Percentiles rank a stretch among this genome's conserved stretches.
Conservation (phyloP, 768 basidiomycete genomes). For the Xanthoconium purpureum region DNA sequence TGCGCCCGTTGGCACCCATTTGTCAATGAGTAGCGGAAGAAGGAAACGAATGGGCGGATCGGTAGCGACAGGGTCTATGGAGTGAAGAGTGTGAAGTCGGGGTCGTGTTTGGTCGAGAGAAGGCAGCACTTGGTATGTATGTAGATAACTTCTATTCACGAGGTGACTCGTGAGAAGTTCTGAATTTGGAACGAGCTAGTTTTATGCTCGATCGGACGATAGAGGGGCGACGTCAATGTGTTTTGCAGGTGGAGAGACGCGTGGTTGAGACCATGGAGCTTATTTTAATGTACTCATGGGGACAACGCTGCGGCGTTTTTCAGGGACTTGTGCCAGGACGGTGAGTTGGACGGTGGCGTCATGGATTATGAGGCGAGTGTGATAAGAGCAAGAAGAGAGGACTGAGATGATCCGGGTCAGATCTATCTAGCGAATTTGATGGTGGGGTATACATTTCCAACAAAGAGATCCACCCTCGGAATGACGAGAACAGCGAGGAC, state of each 20-base stretch:
- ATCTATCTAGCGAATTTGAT: slow-evolving; percentile 23
- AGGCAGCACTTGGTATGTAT: too few relatives aligned
- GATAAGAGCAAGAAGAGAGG: not conserved
- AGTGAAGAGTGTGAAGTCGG: slow-evolving; percentile 2
- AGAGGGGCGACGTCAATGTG: slow-evolving; percentile 11
- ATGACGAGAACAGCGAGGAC: slow-evolving; percentile 4
- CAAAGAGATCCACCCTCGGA: not conserved
- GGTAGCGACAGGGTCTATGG: not conserved
- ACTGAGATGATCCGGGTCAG: not conserved
- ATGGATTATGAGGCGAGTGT: not conserved
- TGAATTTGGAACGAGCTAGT: not conserved
- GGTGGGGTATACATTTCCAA: slow-evolving; percentile 16
- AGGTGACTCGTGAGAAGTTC: not conserved
- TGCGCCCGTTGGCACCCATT: slow-evolving; percentile 11
- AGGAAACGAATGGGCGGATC: slow-evolving; percentile 4
- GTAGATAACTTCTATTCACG: not conserved
- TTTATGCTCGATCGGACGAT: slow-evolving; percentile 6
- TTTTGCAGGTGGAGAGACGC: slow-evolving; percentile 14
- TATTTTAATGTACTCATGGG: slow-evolving; percentile 17
- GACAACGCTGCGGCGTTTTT: slow-evolving; percentile 25
- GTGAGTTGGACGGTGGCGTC: slow-evolving; percentile 10
- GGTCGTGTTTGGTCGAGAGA: not conserved
- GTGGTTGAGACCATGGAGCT: slow-evolving; percentile 11
- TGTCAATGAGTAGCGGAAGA: not conserved
- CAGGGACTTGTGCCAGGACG: slow-evolving; percentile 12